phyloP scores from a whole-genome alignment of 1,284 basidiomycete genomes.

The Pholiota adiposa region DNA sequence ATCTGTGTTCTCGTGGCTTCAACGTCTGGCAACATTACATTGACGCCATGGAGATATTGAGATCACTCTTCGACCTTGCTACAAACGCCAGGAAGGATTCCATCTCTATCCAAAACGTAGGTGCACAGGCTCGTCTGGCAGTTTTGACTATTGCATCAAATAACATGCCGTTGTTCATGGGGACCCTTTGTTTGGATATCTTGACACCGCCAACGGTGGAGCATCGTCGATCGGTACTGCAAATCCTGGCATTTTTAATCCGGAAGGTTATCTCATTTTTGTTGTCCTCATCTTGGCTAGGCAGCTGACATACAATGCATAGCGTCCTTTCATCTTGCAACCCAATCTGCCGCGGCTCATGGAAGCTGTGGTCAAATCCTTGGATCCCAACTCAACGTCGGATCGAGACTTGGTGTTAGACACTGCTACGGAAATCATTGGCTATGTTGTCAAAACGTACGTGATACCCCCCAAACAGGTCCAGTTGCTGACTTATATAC shows the following conservation, averaged over 20 bases:
- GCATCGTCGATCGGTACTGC: slow-evolving; percentile 88
- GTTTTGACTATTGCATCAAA: slow-evolving; percentile 85
- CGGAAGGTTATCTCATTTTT: slow-evolving; percentile 63
- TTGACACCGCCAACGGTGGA: slow-evolving; percentile 79
- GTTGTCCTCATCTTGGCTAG: not conserved
- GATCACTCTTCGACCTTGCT: slow-evolving; percentile 83
- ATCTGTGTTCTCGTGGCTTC: slow-evolving; percentile 90
- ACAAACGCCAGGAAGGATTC: slow-evolving; percentile 74
- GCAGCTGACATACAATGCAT: not conserved
- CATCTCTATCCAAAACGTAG: slow-evolving; percentile 64
- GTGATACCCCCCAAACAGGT: slow-evolving; percentile 28
- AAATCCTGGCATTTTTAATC: slow-evolving; percentile 93
- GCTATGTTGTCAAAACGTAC: slow-evolving; percentile 87
- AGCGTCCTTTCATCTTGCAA: slow-evolving; percentile 88
- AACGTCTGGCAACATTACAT: slow-evolving; percentile 94
- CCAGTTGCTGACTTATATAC: not conserved
- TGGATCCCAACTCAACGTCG: slow-evolving; percentile 88
- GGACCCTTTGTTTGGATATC: slow-evolving; percentile 91
- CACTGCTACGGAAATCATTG: slow-evolving; percentile 91
- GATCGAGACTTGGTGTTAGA: slow-evolving; percentile 89
- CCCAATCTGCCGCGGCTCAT: slow-evolving; percentile 87
- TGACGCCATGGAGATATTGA: slow-evolving; percentile 89
- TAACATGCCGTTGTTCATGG: slow-evolving; percentile 94
- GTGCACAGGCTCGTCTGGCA: slow-evolving; percentile 75
- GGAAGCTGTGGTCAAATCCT: slow-evolving; percentile 95